Conservation (phyloP, 2,329 filamentous ascomycete genomes). For the Neonectria ditissima region DNA sequence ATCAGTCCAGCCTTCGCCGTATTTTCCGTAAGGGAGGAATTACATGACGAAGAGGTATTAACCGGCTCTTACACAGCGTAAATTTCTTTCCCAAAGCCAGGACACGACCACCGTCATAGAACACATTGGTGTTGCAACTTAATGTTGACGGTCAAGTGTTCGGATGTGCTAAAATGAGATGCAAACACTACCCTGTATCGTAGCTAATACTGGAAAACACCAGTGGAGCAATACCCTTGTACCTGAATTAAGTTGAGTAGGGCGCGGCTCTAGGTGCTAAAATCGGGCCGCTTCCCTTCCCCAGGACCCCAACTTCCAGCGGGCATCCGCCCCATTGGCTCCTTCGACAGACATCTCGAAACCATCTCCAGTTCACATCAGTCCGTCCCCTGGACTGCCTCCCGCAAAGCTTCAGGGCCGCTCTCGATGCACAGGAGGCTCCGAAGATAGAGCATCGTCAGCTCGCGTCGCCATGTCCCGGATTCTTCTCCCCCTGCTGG, state of each 20-base stretch:
- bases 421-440: not conserved
- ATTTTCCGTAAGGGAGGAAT: no score
- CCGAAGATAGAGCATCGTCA: not conserved
- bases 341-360: not conserved
- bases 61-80: no score
- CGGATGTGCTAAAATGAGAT: no score
- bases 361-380: not conserved
- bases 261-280: not conserved
- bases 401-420: not conserved
- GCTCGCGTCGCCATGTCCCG: conserved; percentile 24
- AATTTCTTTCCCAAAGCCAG: no score
- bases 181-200: not conserved
- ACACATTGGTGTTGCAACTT: no score
- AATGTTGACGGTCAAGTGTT: no score
- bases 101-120: no score
- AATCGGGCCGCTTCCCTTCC: not conserved
- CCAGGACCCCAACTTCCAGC: not conserved
- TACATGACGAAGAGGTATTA: no score
- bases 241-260: not conserved
- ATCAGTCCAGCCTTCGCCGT: no score
- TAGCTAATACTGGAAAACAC: not conserved
- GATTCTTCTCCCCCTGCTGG: conserved; percentile 17
- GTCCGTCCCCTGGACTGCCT: not conserved
- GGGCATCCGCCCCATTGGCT: not conserved
- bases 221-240: not conserved